Base-by-base conservation (phyloP, 495 filamentous ascomycete species). In the Paragyromitra xinjiangensis region DNA sequence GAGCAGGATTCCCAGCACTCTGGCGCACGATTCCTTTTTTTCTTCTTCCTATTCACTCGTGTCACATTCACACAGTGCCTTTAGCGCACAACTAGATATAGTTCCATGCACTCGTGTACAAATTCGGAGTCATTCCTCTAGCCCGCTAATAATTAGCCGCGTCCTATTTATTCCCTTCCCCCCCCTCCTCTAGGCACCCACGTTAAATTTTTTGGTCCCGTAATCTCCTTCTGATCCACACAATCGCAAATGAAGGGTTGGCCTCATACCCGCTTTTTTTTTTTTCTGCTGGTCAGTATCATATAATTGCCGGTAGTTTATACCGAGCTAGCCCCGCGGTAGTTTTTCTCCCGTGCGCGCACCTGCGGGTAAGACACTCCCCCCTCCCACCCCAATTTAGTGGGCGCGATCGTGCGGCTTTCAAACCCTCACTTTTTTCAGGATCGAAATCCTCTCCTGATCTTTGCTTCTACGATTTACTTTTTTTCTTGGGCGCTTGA, bases 211-310 rank as follows among this genome's bases (percentile, higher is more conserved):
- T 66, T 34, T 34, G 29, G 64, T 26, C 74, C 74, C 63, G 74
- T 73, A 77, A 77, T 77, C 51, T 77, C 74, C 16, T 61, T 61
- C 74, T 73, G 74, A 73, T 77, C 69, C 74, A 77, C 69, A 64
- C 58, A 29, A 59, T 58, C 39, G 59, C 45, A 77, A 77, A 77
- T 72, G 68, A 72, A 72, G 4, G 45, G 14, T 51, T 58, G 71
- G 51, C 22, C 51, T 48, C 22, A 12, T 40, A 34, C 71, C 12
- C 19, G 39, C 40, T 29, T 34, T 34, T 34, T 34, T 29, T 34
- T 34, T 34, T 34, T 62, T 19, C 9, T 29, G 14, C 63, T 65
- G 63, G 44, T 24, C 5, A 64, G 37, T 34, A 50, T 48, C 6
- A 45, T 50, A 22, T 22, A 22, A 22, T 56, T 64, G 29, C 66